Base-by-base conservation (phyloP, 441 rosid species). In the Rhodomyrtus psidioides region DNA sequence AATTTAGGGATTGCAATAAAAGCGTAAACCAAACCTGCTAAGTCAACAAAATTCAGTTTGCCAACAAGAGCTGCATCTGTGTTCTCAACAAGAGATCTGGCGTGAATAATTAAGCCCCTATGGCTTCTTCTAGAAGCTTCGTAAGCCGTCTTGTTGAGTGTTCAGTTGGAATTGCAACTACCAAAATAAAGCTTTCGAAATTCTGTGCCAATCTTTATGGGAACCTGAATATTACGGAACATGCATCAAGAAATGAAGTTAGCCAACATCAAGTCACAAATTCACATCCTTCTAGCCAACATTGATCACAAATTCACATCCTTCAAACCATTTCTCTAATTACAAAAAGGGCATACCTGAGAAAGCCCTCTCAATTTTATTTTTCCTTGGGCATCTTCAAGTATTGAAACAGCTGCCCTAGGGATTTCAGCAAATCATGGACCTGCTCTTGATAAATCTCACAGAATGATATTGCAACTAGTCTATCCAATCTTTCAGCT, bases 341-440 rank as follows among this genome's bases (percentile, higher is more conserved):
- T 51, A 15, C 76, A 55, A 17, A 83, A 54, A 34, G 70, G 90
- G 86, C 94, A 87, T 90, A 86, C 98, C 93, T 95, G 92, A 79
- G 97, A 96, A 86, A 96, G 98, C 53, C 98, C 96, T 88, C 92
- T 93, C 3, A 93, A 91, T 85, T 92, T 96, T 75, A 92, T 87
- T 87, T 88, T 93, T 44, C 98, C 95, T 74, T 90, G 89, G 56
- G 91, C 93, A 85, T 91, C 91, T 88, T 91, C 91, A 55, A 90
- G 62, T n/a, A 92, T 89, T 8, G 83, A 42, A 59, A 94, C 92
- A 85, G 88, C 88, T 76, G 88, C 84, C 83, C 91, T 92, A n/a
- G n/a, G n/a, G n/a, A n/a, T n/a, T n/a, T n/a, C n/a, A n/a, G n/a
- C n/a, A n/a, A n/a, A n/a, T n/a, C n/a, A n/a, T n/a, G n/a, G n/a